These are phyloP conservation scores for Wickerhamiella infanticola DNA, from an alignment of 1,139 yeast genomes.

Conservation along the genomic window DNA sequence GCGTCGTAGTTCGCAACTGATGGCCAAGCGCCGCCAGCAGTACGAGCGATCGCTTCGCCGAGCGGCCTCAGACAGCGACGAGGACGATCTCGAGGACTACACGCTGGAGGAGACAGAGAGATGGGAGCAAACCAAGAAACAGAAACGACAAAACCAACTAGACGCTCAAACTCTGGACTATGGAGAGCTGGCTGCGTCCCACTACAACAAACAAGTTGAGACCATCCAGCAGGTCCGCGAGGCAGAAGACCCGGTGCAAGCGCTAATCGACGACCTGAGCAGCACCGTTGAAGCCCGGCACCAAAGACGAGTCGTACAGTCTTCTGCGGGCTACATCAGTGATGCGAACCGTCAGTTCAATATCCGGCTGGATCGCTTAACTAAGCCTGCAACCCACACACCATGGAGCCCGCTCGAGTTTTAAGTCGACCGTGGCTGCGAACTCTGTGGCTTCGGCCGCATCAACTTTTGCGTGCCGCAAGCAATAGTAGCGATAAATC, in stretches of 20 bases:
- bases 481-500: neutral
- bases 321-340: constrained; percentile 8
- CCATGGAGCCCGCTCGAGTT: neutral
- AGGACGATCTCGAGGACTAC: constrained; percentile 41
- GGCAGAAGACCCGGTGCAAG: neutral
- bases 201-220: constrained; percentile 4
- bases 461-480: neutral
- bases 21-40: neutral
- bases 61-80: constrained; percentile 15
- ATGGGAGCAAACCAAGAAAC: constrained; percentile 38
- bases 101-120: constrained; percentile 52
- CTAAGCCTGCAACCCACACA: neutral
- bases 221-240: neutral
- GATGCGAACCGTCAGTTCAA: neutral
- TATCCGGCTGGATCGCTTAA: neutral
- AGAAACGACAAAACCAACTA: constrained; percentile 15
- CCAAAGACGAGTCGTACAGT: constrained; percentile 14
- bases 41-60: neutral
- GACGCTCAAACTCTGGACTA: constrained; percentile 16
- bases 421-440: neutral
- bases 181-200: constrained; percentile 13
- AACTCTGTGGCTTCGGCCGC: neutral
- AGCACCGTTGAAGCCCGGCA: constrained; percentile 14
- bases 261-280: neutral
- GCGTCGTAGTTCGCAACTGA: neutral